Evolutionary conservation across 75 land plant genomes (phyloP), one percentile per base, ranked within the genome.

Genomic region (Cunninghamia lanceolata): DNA sequence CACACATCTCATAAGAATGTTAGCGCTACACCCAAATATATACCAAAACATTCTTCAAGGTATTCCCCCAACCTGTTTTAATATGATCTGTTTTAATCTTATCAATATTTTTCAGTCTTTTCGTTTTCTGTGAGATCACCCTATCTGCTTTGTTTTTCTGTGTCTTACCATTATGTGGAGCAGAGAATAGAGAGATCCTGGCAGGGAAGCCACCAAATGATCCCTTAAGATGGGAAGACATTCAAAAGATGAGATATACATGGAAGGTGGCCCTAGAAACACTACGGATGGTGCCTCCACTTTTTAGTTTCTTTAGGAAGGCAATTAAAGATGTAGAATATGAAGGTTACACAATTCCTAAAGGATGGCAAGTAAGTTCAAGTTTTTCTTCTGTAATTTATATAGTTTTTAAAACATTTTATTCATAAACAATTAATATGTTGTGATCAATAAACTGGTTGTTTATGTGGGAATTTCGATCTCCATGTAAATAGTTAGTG

Each of bases 201-300:
- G 85, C 75, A 34, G 84, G 71, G 66, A 92, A 91, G 86, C 68
- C 10, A 0, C 17, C 82, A n/a, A 89, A 79, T 3, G 93, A 92
- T 85, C 82, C 84, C 1, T 79, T 94, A 39, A 91, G 87, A n/a
- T 92, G 95, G 96, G 91, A 89, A 3, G 95, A 93, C 82, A 79
- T 94, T 1, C 63, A 85, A 45, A 91, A 86, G 38, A 93, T 95
- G 95, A 95, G 93, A 85, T 91, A 90, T 88, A 91, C 95, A 75
- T 95, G 96, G 96, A 91, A 90, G 83, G 95, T 93, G n/a, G 91
- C 92, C 21, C 85, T 89, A 89, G 96, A 95, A 85, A 87, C 89
- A 40, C 83, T 93, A 75, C 87, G 95, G 54, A 2, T 89, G 38
- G 42, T 85, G 47, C 91, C 95, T 70, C 97, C 97, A 0, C 77